phyloP scores from a whole-genome alignment of 192 early-diverging fungal genomes.

The Coemansia furcata region DNA sequence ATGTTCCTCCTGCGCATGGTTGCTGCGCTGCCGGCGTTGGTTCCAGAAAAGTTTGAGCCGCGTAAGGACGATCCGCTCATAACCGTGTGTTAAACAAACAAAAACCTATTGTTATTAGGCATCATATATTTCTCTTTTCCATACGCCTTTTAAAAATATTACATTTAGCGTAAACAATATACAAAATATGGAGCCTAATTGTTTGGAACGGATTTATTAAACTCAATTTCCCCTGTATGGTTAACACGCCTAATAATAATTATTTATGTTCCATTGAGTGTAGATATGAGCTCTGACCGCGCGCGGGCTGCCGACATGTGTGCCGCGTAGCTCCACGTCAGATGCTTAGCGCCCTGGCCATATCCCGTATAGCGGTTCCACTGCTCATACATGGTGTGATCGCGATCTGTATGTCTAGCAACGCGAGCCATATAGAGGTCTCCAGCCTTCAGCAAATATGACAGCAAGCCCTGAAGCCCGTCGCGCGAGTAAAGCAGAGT shows the following conservation, averaged over 20 bases:
- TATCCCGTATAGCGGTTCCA: constrained; percentile 56
- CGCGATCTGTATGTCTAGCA: constrained; percentile 46
- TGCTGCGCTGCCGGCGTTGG: constrained; percentile 13
- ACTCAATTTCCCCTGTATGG: too few relatives aligned
- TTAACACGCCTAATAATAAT: too few relatives aligned
- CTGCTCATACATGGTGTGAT: constrained; percentile 66
- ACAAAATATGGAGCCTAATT: too few relatives aligned
- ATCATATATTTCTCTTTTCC: too few relatives aligned
- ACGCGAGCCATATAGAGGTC: constrained; percentile 62
- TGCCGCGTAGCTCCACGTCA: constrained; percentile 75
- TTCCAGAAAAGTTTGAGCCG: constrained; percentile 10
- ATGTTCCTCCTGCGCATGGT: constrained; percentile 40
- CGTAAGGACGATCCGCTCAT: constrained; percentile 4
- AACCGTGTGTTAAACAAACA: not conserved
- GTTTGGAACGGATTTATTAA: too few relatives aligned
- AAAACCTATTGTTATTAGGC: not conserved
- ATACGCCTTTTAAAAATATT: not conserved
- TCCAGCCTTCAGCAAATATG: constrained; percentile 48
- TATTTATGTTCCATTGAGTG: not conserved
- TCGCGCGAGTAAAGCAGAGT: too few relatives aligned
- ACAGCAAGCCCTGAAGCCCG: constrained; percentile 1
- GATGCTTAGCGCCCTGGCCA: constrained; percentile 59
- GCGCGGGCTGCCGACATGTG: constrained; percentile 34
- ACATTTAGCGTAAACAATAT: too few relatives aligned
- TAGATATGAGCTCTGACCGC: not conserved